Evolutionary conservation across 2,329 filamentous ascomycete genomes (phyloP), one percentile per base, ranked within the genome.

Genomic region (Alternaria solani): DNA sequence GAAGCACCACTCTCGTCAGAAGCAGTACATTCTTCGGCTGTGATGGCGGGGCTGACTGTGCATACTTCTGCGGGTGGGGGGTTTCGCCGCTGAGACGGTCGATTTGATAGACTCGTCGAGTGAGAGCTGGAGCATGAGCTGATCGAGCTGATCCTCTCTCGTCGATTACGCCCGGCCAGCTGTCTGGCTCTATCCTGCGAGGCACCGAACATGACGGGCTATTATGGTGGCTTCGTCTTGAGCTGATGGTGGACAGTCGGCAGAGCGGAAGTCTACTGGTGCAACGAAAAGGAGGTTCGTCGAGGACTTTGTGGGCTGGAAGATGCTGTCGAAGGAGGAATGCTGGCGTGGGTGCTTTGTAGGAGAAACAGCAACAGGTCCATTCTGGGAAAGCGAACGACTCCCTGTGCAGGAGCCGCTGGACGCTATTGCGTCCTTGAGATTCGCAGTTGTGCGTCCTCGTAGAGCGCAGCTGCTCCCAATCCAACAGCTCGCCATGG

Each of bases 131-230:
- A 53, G 25, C 59, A 51, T 12, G 72, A 72, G 56, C 51, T 64
- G 32, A 39, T 55, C 9, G 71, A 76, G 46, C 55, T 59, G 51
- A 70, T 63, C 7, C 75, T 68, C 11, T 69, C 64, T 61, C 66
- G 72, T 49, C 74, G 67, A 51, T 67, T 67, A 32, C 74, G 72
- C 25, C 68, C 73, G n/a, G 75, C 75, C 42, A 76, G 74, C 59
- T 75, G 73, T 60, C 72, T 70, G 36, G 75, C 75, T 49, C 75
- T 69, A 43, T 78, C 75, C 47, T 78, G 70, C 9, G 71, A 73
- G 14, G 73, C 66, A 7, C 75, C 75, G 25, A 78, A 78, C 74
- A 76, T 78, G 51, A 26, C 34, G 43, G 41, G 41, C 46, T 57
- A 55, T 55, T 26, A 25, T 20, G 36, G 36, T 53, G 34, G 39